Base-by-base conservation (phyloP, 345 rosid species). In the Populus nigra region DNA sequence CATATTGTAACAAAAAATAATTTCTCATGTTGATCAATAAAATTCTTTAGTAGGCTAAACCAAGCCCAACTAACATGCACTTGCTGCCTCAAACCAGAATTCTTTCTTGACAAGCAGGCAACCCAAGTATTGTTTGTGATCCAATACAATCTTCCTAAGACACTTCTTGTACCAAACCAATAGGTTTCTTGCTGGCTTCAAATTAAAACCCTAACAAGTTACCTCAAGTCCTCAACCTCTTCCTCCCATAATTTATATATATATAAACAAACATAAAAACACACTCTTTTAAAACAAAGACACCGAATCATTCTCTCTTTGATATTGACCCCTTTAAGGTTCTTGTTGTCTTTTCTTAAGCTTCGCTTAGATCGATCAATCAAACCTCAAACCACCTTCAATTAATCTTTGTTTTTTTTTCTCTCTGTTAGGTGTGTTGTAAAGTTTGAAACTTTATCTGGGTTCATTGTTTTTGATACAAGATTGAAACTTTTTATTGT, bases 401-500 rank as follows among this genome's bases (percentile, higher is more conserved):
- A 62, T 74, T 53, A 49, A 38, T 71, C 45, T 3, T 29, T 1
- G 31, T 49, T 50, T 31, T 39, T 86, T 49, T 50, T 31, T 35
- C 25, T 86, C 78, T 69, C 84, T 85, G 83, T 80, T 67, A 72
- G 89, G 90, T 84, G 77, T 84, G 86, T 68, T 55, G 29, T 61
- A 29, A 77, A 77, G 75, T 63, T 77, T 31, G n/a, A 7, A 59
- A 5, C 79, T 70, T 62, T 45, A 7, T 18, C 6, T 4, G 6
- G 23, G 35, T 38, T 53, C 23, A 15, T 45, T 69, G 31, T 70
- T 50, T 7, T n/a, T 73, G 39, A 27, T 27, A 7, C 1, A 29
- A 25, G 5, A 20, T 41, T 53, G 23, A 47, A 23, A 33, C 23
- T 73, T 62, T 68, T 35, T 31, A 20, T 8, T 50, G 12, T 53